These are phyloP conservation scores for Podaxis mareebaensis DNA, from an alignment of 768 basidiomycete species.

Conservation along the genomic window DNA sequence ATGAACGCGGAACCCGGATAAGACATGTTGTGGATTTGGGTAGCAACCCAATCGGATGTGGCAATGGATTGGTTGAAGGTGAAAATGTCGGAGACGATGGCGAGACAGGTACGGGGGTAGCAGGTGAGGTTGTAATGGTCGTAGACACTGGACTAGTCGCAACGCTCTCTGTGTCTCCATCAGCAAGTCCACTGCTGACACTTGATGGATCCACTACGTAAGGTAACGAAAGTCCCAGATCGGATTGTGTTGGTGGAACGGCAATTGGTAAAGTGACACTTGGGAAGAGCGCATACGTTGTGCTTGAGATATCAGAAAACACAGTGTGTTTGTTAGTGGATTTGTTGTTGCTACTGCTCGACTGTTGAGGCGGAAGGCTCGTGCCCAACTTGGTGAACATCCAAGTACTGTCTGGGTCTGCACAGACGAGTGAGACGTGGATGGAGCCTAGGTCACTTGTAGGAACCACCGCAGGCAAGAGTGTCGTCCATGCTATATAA, in stretches of 20 bases:
- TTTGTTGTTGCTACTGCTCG: slow-evolving; percentile 27
- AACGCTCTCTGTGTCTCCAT: neutral
- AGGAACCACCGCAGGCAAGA: slow-evolving; percentile 40
- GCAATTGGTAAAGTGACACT: slow-evolving; percentile 9
- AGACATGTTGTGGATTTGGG: slow-evolving; percentile 62
- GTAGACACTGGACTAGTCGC: slow-evolving; percentile 46
- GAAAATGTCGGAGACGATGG: slow-evolving; percentile 8
- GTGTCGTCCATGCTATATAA: slow-evolving; percentile 64
- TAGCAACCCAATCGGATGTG: slow-evolving; percentile 43
- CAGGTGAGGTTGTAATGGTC: slow-evolving; percentile 27
- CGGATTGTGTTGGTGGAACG: slow-evolving; percentile 5
- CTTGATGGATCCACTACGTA: slow-evolving; percentile 10
- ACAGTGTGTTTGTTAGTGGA: slow-evolving; percentile 21
- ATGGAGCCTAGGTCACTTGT: slow-evolving; percentile 47
- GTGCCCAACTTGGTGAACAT: slow-evolving; percentile 44
- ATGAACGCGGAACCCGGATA: slow-evolving; percentile 49
- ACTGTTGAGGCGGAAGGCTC: slow-evolving; percentile 19
- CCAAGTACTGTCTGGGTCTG: slow-evolving; percentile 62
- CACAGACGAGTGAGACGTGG: slow-evolving; percentile 62
- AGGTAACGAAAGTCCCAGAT: slow-evolving; percentile 6
- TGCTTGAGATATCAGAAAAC: slow-evolving; percentile 24
- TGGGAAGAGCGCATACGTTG: slow-evolving; percentile 16
- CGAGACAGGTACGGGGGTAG: slow-evolving; percentile 15
- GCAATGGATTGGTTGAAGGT: slow-evolving; percentile 14
- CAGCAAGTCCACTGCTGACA: neutral